Percentiles rank a stretch among this genome's conserved stretches.
Evolutionary conservation across 495 filamentous ascomycete species (phyloP).

Genomic region (Penicillium canescens): DNA sequence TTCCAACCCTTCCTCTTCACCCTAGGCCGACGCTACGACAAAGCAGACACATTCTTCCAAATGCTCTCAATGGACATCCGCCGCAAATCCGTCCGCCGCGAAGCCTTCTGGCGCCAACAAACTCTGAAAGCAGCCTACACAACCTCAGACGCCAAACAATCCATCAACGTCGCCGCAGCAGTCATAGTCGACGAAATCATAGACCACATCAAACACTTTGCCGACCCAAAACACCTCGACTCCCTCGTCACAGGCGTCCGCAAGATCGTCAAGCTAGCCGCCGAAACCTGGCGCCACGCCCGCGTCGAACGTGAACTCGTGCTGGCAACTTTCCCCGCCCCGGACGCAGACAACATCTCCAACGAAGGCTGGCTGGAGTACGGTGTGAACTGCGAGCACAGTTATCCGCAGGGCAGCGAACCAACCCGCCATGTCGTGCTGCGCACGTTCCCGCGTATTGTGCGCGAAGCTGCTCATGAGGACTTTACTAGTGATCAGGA

Average conservation of each 20-base stretch:
- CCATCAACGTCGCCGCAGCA: constrained; percentile 59
- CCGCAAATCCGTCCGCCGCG: constrained; percentile 59
- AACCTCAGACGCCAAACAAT: constrained; percentile 59
- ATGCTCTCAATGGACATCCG: constrained; percentile 63
- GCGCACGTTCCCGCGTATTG: constrained; percentile 55
- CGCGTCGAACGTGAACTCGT: constrained; percentile 64
- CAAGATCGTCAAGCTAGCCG: constrained; percentile 62
- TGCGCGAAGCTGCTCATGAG: constrained; percentile 57
- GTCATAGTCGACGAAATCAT: constrained; percentile 64
- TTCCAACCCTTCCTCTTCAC: constrained; percentile 68
- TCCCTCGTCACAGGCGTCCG: constrained; percentile 50
- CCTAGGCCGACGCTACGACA: constrained; percentile 60
- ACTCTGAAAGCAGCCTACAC: constrained; percentile 66
- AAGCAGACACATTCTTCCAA: constrained; percentile 62
- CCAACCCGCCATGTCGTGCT: constrained; percentile 47
- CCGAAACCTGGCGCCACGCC: constrained; percentile 65
- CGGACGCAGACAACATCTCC: constrained; percentile 38
- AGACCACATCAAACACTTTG: constrained; percentile 57
- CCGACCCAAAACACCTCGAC: constrained; percentile 55
- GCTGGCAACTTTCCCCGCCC: constrained; percentile 51
- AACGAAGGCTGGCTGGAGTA: constrained; percentile 53
- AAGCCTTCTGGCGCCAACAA: constrained; percentile 65
- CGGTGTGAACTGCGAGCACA: constrained; percentile 22
- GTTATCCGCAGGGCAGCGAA: constrained; percentile 20
- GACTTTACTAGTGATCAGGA: constrained; percentile 45